Evolutionary conservation across 2,329 filamentous ascomycete genomes (phyloP).

Genomic region (Aspergillus ruber): DNA sequence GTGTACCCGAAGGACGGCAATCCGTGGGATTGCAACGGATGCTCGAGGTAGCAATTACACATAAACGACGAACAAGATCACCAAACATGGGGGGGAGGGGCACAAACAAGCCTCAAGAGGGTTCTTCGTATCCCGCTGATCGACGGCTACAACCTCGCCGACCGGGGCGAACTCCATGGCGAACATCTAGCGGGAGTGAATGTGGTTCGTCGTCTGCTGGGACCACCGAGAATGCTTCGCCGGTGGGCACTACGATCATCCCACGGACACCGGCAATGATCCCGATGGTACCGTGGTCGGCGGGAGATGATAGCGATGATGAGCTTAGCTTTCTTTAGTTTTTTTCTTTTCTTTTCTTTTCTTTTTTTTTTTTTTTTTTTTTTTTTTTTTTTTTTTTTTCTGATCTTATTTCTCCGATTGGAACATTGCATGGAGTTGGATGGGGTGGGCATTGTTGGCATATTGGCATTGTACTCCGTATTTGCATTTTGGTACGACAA

Average conservation of each 20-base stretch:
- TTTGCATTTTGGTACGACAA: background rate
- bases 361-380: constrained; percentile 2
- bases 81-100: background rate
- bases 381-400: constrained; percentile 1
- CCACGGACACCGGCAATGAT: constrained; percentile 1
- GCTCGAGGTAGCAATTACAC: constrained; percentile 28
- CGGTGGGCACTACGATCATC: background rate
- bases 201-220: too few relatives aligned
- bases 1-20: constrained; percentile 2
- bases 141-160: too few relatives aligned
- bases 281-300: constrained; percentile 19
- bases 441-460: background rate
- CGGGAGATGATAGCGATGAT: constrained; percentile 31
- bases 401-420: background rate
- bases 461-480: background rate
- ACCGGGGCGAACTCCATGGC: too few relatives aligned
- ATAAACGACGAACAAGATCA: constrained; percentile 3
- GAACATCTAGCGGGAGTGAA: too few relatives aligned
- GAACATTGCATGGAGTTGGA: background rate
- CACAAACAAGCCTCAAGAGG: too few relatives aligned
- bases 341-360: constrained; percentile 4
- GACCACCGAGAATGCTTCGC: background rate
- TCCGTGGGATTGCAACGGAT: constrained; percentile 4
- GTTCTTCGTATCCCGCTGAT: too few relatives aligned
- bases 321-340: constrained; percentile 31